Base-by-base conservation (phyloP, 179 eudicot genomes). In the Sideroxylon spinosum region DNA sequence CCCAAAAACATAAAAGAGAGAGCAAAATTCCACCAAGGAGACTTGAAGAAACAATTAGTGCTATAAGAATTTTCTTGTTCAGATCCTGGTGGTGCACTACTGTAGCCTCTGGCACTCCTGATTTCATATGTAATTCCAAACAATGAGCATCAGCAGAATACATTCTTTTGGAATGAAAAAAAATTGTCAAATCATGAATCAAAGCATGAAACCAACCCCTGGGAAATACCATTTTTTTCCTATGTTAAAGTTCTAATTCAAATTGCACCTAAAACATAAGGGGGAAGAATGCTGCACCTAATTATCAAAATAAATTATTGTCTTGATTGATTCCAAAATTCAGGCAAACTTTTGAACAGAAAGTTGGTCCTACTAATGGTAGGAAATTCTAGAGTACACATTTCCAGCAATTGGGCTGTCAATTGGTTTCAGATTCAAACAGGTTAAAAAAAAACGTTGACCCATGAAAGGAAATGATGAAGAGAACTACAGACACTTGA, bases 21-120 rank as follows among this genome's bases (percentile, higher is more conserved):
- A 95, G 76, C 79, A 95, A 67, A 78, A 89, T 83, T 52, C 78
- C 81, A 74, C 85, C 89, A 82, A 95, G 89, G 71, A 88, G 86
- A 80, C 87, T 84, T 72, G 92, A 88, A 77, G 93, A 84, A 74
- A 88, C 85, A 76, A 93, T 82, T 26, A 91, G 88, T 49, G 97
- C 90, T 49, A 87, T 70, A 68, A 83, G 82, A 72, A 89, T 59
- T 83, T 82, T 91, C 70, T 85, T 91, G 82, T 84, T 88, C 64
- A 86, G 29, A 56, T 82, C 86, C 73, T 86, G 81, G 81, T 81
- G 86, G 82, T 87, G 88, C 78, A 81, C 83, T 12, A 76, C 80
- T 56, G 62, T 71, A 44, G 71, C 85, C 73, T 69, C 86, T 68
- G 81, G 63, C 65, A 75, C 70, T 78, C 88, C 97, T 91, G 87